These are phyloP conservation scores for Albizia julibrissin DNA, from an alignment of 306 rosid genomes.

Conservation along the genomic window DNA sequence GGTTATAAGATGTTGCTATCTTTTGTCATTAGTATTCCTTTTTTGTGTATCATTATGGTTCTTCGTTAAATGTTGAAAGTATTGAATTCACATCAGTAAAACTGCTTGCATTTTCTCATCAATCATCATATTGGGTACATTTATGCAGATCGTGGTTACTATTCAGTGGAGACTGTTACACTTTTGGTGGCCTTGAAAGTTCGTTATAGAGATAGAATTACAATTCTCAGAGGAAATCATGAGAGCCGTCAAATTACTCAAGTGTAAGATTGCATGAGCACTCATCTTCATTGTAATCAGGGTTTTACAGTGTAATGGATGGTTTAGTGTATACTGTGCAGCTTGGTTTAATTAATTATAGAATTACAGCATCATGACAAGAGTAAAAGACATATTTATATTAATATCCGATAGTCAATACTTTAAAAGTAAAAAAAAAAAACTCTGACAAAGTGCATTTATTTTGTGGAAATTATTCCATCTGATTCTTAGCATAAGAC, in stretches of 20 bases:
- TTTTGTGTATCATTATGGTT: not conserved
- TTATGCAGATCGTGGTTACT: slow-evolving; percentile 65
- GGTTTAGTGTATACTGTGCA: slow-evolving; percentile 26
- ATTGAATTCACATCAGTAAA: slow-evolving; percentile 10
- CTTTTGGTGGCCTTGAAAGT: slow-evolving; percentile 97
- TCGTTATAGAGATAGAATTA: slow-evolving; percentile 97
- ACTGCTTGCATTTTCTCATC: slow-evolving; percentile 34
- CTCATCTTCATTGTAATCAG: not conserved
- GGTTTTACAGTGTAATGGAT: not conserved
- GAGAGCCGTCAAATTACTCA: slow-evolving; percentile 98
- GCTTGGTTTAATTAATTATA: slow-evolving; percentile 17
- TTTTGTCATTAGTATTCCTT: not conserved
- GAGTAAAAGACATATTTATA: not conserved
- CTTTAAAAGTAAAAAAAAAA: not conserved
- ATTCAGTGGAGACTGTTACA: slow-evolving; percentile 96
- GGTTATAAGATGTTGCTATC: slow-evolving; percentile 13
- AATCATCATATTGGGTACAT: slow-evolving; percentile 36
- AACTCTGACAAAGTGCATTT: not conserved
- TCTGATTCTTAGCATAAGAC: no score
- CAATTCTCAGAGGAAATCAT: slow-evolving; percentile 97
- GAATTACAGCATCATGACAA: not conserved
- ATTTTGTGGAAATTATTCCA: not conserved
- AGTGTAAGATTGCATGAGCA: slow-evolving; percentile 69
- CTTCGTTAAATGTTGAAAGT: slow-evolving; percentile 23
- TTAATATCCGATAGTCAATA: not conserved